Conservation (phyloP, 495 filamentous ascomycete genomes). For the Trypethelium eluteriae region DNA sequence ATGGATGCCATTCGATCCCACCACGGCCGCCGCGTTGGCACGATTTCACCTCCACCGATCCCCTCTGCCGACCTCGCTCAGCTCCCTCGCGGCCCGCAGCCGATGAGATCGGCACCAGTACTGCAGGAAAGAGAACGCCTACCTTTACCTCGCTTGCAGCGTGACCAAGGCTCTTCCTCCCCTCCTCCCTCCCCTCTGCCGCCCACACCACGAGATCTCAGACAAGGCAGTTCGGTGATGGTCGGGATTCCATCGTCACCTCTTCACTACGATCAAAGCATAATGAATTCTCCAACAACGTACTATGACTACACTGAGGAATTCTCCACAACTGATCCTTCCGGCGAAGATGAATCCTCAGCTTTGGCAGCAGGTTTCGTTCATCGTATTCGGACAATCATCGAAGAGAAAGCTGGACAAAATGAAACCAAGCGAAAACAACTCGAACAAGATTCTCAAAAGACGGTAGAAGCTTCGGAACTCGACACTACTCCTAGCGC, state of each 20-base stretch:
- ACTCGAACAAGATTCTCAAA: conserved; percentile 1
- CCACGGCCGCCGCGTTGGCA: background rate
- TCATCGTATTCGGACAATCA: conserved; percentile 27
- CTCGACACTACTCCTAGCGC: background rate
- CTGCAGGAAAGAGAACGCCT: background rate
- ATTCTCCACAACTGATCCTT: conserved; percentile 7
- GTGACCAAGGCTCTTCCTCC: background rate
- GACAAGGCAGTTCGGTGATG: background rate
- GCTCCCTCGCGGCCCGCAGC: background rate
- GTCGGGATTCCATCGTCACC: background rate
- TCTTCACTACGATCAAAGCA: conserved; percentile 5
- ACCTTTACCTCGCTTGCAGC: conserved; percentile 2
- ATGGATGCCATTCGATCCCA: conserved; percentile 9
- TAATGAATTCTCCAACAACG: conserved; percentile 1
- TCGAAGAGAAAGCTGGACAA: conserved; percentile 26
- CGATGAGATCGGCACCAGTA: conserved; percentile 8
- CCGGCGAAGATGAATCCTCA: conserved; percentile 1
- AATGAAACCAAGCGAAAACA: conserved; percentile 19
- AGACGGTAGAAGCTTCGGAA: background rate
- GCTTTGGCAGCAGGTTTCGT: conserved; percentile 23
- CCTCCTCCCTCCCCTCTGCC: conserved; percentile 12
- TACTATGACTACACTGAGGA: conserved; percentile 17
- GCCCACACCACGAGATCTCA: conserved; percentile 10
- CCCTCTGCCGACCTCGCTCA: background rate
- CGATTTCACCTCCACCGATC: background rate